These are phyloP conservation scores for Penicillium fimorum DNA, from an alignment of 495 filamentous ascomycete genomes.

Conservation along the genomic window DNA sequence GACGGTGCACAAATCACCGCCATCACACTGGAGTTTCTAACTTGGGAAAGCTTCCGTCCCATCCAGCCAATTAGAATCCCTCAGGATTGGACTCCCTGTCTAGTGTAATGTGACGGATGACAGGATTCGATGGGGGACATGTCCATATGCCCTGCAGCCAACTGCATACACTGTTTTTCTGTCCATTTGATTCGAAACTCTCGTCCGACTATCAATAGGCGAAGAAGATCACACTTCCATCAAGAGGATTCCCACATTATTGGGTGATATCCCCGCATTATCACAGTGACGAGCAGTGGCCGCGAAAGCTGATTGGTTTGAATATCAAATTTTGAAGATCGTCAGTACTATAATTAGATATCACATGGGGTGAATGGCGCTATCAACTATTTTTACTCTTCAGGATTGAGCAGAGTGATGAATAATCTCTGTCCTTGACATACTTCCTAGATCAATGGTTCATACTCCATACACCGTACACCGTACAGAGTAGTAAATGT, in stretches of 20 bases:
- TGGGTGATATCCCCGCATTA: constrained; percentile 1
- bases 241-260: not conserved
- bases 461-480: too few species aligned
- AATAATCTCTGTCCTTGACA: not conserved
- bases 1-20: constrained; percentile 25
- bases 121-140: not conserved
- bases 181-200: not conserved
- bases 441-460: too few species aligned
- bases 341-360: constrained; percentile 1
- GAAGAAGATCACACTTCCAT: not conserved
- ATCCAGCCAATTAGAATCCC: constrained; percentile 12
- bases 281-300: constrained; percentile 7
- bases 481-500: not conserved
- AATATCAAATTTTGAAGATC: not conserved
- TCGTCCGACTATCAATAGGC: not conserved
- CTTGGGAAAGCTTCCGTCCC: constrained; percentile 5
- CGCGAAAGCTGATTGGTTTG: not conserved
- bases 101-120: constrained; percentile 5
- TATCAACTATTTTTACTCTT: not conserved
- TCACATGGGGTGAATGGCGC: not conserved
- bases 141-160: constrained; percentile 3
- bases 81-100: not conserved
- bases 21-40: constrained; percentile 35
- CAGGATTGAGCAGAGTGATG: not conserved
- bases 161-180: not conserved